Evolutionary conservation across 2,329 filamentous ascomycete species (phyloP), one percentile per base, ranked within the genome.

Genomic region (Neoarthrinium moseri): DNA sequence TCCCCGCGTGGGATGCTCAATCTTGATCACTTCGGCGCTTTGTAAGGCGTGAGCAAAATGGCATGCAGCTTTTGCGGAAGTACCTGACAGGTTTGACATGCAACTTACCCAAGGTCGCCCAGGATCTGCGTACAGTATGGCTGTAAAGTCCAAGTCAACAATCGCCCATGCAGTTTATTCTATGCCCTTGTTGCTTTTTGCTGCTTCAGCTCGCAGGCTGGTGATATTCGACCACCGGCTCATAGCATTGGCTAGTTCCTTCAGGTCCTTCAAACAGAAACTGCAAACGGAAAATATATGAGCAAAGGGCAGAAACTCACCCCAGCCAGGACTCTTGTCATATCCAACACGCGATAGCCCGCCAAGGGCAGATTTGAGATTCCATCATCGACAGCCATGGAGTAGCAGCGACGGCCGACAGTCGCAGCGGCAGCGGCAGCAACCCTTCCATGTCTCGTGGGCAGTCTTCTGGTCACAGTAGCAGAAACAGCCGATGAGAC

Each of bases 121-220:
- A 99, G 72, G 44, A 99, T 96, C 66, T 99, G 94, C 29, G 94
- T 97, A 60, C 91, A 96, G 63, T 97, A 97, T 54, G 94, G 94
- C 90, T 97, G n/a, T n/a, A n/a, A 59, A 47, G 23, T 42, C 40
- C 50, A 50, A 18, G 15, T 37, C n/a, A 45, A 42, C 56, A 48
- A 20, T 47, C 22, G 8, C 30, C 30, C 43, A 41, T 49, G 42
- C 23, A 35, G 22, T 26, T 24, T 29, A 12, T 24, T 20, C 21
- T 36, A 46, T 10, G 32, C 37, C 34, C 44, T 20, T 20, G 17
- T 35, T 35, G 33, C 33, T 35, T 35, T 35, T 35, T 35, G 15
- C 33, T 35, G 33, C 33, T 35, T 17, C 17, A 35, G 33, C 33
- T 35, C 33, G 10, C 17, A 17, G 13, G 33, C 17, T n/a, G 7